Base-by-base conservation (phyloP, 768 basidiomycete genomes). In the Crucibulum laeve region DNA sequence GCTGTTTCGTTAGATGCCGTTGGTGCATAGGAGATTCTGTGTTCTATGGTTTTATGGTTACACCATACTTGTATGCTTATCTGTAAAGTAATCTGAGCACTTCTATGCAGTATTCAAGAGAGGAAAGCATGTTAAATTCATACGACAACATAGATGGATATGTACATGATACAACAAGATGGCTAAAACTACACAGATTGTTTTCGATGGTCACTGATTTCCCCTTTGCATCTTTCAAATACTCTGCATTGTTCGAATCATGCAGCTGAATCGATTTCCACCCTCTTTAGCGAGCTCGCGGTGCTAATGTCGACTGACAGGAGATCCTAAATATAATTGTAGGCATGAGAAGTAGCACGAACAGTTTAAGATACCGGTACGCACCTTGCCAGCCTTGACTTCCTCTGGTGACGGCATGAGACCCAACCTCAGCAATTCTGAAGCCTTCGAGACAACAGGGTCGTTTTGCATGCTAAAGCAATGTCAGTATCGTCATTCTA, bases 361-460 rank as follows among this genome's bases (percentile, higher is more conserved):
- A 23, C 26, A 42, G 25, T 39, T 18, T 24, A 39, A 28, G 26
- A 14, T 19, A 36, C n/a, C 5, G 13, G 24, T 1, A 45, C 65
- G 38, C 51, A 86, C 87, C 77, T 85, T 87, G 41, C 90, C 91
- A 25, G 60, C 76, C 59, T 70, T 80, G 54, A 96, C 63, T 55
- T 91, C 87, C 5, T 79, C 71, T 4, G 82, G 71, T 4, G 80
- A 74, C 6, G 90, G 91, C 90, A 94, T 93, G 50, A 85, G 67
- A 10, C 79, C 84, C 26, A 92, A 61, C 38, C 87, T 72, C 51
- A 94, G 60, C 23, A 96, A 68, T 61, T 93, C 89, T 6, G 85
- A 80, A 1, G 84, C 79, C 63, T 86, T 84, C 44, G 77, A 73
- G 23, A 91, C 86, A 24, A 89, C 74, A 1, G 90, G 90, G 54